Percentiles rank a stretch among this genome's conserved stretches.
Conservation (phyloP, 352 stramenopile genomes). For the Phytophthora pluvialis region DNA sequence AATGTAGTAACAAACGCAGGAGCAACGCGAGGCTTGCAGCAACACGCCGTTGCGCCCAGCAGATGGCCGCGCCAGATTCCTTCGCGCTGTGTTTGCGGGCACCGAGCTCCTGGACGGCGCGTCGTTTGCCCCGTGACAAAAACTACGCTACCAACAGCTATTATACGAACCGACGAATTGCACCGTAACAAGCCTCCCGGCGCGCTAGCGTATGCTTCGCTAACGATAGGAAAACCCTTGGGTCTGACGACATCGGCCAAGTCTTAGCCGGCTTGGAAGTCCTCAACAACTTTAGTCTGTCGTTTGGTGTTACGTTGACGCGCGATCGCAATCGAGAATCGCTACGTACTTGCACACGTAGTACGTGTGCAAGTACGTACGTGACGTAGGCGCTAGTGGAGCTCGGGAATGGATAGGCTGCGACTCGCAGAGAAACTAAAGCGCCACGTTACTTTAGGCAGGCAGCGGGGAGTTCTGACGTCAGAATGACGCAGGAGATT, state of each 20-base stretch:
- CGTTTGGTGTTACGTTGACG: conserved; percentile 2
- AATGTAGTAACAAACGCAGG: conserved; percentile 3
- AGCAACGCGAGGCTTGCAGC: conserved; percentile 5
- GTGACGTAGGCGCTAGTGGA: not conserved
- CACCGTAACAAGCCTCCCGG: not conserved
- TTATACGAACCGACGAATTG: conserved; percentile 20
- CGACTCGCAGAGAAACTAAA: not conserved
- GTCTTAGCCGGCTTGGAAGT: not conserved
- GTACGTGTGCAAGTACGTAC: too few species aligned
- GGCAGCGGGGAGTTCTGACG: not conserved
- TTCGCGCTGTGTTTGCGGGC: conserved; percentile 23
- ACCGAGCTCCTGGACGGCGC: not conserved
- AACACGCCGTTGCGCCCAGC: conserved; percentile 6
- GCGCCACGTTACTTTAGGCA: not conserved
- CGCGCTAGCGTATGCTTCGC: not conserved
- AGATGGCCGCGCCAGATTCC: conserved; percentile 26
- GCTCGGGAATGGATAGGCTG: conserved; percentile 6
- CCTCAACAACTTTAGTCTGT: conserved; percentile 11
- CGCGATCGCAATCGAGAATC: not conserved
- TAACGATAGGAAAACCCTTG: conserved; percentile 26
- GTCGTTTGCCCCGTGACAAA: conserved; percentile 22
- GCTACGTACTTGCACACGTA: too few species aligned
- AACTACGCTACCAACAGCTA: conserved; percentile 9
- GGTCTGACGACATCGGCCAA: conserved; percentile 15
- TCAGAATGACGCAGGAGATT: not conserved